Percentiles rank a stretch among this genome's conserved stretches.
These are phyloP conservation scores for Aegilops longissima DNA, from an alignment of 176 grass and related monocot genomes.

Conservation along the genomic window DNA sequence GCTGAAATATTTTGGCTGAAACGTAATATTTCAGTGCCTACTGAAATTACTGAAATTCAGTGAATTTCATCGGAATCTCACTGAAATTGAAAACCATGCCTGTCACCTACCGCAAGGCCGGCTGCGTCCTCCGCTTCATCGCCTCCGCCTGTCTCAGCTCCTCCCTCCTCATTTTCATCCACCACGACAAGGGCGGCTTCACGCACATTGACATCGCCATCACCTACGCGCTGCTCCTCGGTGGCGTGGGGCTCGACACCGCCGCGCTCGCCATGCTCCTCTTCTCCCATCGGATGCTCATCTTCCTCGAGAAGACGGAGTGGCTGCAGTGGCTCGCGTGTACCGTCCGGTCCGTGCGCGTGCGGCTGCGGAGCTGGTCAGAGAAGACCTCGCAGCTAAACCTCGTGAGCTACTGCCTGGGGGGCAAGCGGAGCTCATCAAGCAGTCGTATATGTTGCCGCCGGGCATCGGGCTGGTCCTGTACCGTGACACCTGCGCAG, in stretches of 20 bases:
- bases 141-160: too few species aligned
- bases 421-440: background rate
- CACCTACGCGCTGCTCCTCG: background rate
- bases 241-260: conserved; percentile 27
- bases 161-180: background rate
- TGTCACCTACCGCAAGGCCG: background rate
- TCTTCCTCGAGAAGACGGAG: background rate
- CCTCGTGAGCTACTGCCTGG: conserved; percentile 17
- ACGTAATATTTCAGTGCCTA: too few species aligned
- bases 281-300: background rate
- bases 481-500: too few species aligned
- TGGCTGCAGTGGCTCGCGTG: too few species aligned
- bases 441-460: conserved; percentile 29
- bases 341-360: background rate
- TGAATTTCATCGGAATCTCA: too few species aligned
- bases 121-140: background rate
- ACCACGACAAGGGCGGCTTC: conserved; percentile 11
- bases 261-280: conserved; percentile 9
- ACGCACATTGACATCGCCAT: background rate
- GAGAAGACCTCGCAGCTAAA: conserved; percentile 14
- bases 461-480: too few species aligned
- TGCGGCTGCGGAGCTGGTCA: background rate
- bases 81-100: too few species aligned
- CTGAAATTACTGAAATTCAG: too few species aligned
- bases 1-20: too few species aligned